These are phyloP conservation scores for Aspergillus ochraceoroseus DNA, from an alignment of 2,329 filamentous ascomycete genomes.

Conservation along the genomic window DNA sequence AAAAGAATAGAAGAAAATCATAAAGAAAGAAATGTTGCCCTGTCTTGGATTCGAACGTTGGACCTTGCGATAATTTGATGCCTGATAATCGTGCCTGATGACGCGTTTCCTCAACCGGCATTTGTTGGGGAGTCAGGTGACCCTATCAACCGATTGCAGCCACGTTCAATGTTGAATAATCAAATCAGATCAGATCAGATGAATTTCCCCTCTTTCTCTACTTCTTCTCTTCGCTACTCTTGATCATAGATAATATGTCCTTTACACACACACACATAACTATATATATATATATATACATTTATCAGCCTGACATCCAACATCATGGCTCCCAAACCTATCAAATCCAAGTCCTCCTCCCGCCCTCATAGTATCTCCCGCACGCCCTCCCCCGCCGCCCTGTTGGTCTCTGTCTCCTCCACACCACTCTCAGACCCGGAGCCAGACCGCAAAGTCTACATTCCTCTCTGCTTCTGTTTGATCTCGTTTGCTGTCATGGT, in stretches of 20 bases:
- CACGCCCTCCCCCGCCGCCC: constrained; percentile 12
- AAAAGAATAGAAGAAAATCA: no score
- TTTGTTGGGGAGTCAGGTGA: constrained; percentile 8
- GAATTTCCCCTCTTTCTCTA: no score
- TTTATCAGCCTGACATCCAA: no score
- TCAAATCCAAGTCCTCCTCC: constrained; percentile 15
- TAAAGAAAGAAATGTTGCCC: constrained; percentile 1
- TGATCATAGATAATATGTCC: no score
- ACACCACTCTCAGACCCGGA: constrained; percentile 17
- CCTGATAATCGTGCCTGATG: constrained; percentile 11
- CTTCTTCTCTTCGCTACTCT: no score
- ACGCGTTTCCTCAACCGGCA: constrained; percentile 1
- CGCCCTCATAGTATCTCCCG: constrained; percentile 14
- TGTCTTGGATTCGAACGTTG: not conserved
- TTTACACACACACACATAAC: no score
- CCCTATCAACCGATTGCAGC: not conserved
- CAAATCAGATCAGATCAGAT: no score
- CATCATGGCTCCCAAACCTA: constrained; percentile 20
- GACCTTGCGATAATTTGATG: no score
- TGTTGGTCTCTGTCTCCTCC: constrained; percentile 11
- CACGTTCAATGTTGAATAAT: no score
- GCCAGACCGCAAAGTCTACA: constrained; percentile 36
- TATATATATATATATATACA: no score
- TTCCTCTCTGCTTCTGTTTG: constrained; percentile 36
- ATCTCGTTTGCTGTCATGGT: constrained; percentile 38